Base-by-base conservation (phyloP, 768 basidiomycete genomes). In the Naganishia kalamii region DNA sequence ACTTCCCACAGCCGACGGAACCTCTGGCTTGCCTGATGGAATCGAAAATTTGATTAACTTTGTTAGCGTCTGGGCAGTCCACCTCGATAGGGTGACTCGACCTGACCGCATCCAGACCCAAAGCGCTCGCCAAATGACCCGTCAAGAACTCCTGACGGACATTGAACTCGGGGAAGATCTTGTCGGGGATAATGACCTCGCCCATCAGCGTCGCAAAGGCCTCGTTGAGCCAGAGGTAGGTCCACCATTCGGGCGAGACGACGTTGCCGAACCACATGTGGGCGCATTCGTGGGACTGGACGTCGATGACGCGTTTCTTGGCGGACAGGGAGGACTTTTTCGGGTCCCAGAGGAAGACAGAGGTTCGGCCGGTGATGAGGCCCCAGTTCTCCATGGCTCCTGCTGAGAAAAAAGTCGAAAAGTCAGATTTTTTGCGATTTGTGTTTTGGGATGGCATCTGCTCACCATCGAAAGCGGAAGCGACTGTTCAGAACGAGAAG, bases 31-130 rank as follows among this genome's bases (percentile, higher is more conserved):
- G n/a, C n/a, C n/a, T 15, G 8, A 44, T 44, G 6, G 43, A 44
- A n/a, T 44, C 43, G 19, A 44, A 44, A n/a, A 57, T 37, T 35
- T 57, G 54, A 71, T 87, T 88, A 72, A 92, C 89, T 70, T 87
- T 83, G 72, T 88, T 87, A 8, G 89, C 88, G 74, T 93, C 90
- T 0, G 87, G 88, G 74, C 88, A 90, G 15, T 88, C 86, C 29
- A 94, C 90, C 76, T 97, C 90, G 70, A 98, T 88, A 0, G 94
- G 89, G 76, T 98, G 93, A 12, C 89, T 91, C 23, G 90, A 90
- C 10, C 85, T 79, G 72, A 90, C 89, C 1, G 90, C 84, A 73
- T 98, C 94, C 50, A 94, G 83, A 35, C 80, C 78, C 29, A 97
- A 83, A 15, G 93, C 93, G n/a, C 82, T 80, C 62, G 85, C 84